These are phyloP conservation scores for Flaveria linearis DNA, from an alignment of 129 eudicot genomes.

Conservation along the genomic window DNA sequence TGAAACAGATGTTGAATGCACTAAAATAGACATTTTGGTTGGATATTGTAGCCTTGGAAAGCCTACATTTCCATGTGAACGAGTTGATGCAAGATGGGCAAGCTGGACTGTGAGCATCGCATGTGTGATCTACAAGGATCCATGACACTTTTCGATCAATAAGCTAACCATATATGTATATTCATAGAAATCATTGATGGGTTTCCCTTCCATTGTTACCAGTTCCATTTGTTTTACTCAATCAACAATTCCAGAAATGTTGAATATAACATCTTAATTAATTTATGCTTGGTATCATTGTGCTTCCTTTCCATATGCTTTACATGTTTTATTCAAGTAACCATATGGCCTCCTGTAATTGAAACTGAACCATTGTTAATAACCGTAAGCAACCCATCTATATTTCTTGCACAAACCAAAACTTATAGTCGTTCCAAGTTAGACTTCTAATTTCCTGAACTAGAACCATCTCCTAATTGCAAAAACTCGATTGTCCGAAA, in stretches of 20 bases:
- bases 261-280: slow-evolving; percentile 5
- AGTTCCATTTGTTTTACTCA: slow-evolving; percentile 17
- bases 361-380: background rate
- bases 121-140: slow-evolving; percentile 85
- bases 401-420: slow-evolving; percentile 3
- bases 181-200: slow-evolving; percentile 8
- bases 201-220: slow-evolving; percentile 10
- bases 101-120: slow-evolving; percentile 90
- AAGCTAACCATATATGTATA: slow-evolving; percentile 19
- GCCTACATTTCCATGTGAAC: slow-evolving; percentile 77
- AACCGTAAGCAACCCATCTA: background rate
- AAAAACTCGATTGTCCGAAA: slow-evolving; percentile 41
- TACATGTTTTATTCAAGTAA: background rate
- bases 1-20: background rate
- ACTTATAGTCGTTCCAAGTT: background rate
- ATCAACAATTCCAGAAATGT: slow-evolving; percentile 23
- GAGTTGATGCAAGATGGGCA: slow-evolving; percentile 98
- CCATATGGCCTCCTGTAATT: background rate
- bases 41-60: slow-evolving; percentile 63
- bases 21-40: background rate
- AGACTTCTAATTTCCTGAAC: slow-evolving; percentile 23
- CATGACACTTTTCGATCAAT: slow-evolving; percentile 36
- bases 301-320: slow-evolving; percentile 2
- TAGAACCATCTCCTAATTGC: slow-evolving; percentile 34
- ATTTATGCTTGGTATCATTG: background rate